Evolutionary conservation across 1,139 yeast genomes (phyloP).

Genomic region (Geotrichum australiense): DNA sequence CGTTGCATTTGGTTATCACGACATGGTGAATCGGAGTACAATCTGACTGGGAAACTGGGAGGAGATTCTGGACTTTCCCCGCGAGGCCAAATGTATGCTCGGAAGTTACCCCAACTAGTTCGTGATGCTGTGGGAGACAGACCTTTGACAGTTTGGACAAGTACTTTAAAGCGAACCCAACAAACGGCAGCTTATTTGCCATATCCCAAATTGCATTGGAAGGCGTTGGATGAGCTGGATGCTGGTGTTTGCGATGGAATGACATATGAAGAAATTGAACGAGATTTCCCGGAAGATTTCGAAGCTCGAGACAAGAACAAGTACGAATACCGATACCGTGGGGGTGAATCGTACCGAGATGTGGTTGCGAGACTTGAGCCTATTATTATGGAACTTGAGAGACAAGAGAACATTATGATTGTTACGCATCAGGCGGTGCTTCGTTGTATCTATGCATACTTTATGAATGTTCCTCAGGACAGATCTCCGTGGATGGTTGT

Average conservation of each 20-base stretch:
- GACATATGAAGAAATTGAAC: conserved; percentile 82
- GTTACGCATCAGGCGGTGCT: conserved; percentile 97
- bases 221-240: conserved; percentile 92
- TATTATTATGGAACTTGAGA: conserved; percentile 93
- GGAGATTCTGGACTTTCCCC: conserved; percentile 87
- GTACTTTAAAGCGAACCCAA: conserved; percentile 85
- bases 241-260: conserved; percentile 98
- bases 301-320: conserved; percentile 93
- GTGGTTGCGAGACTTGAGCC: conserved; percentile 93
- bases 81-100: conserved; percentile 81
- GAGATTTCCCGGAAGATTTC: conserved; percentile 85
- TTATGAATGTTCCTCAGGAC: conserved; percentile 97
- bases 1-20: conserved; percentile 88
- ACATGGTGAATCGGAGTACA: conserved; percentile 92
- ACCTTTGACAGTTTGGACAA: conserved; percentile 90
- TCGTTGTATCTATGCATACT: conserved; percentile 93
- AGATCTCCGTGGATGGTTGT: conserved; percentile 99
- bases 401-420: conserved; percentile 91
- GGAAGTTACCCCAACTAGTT: conserved; percentile 73
- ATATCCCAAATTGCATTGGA: conserved; percentile 84
- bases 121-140: conserved; percentile 68
- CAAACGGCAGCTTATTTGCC: conserved; percentile 85
- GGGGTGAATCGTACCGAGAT: conserved; percentile 95
- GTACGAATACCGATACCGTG: conserved; percentile 90
- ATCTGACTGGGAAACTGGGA: conserved; percentile 89